Evolutionary conservation across 108 stramenopile species (phyloP).

Genomic region (Nannochloropsis salina): DNA sequence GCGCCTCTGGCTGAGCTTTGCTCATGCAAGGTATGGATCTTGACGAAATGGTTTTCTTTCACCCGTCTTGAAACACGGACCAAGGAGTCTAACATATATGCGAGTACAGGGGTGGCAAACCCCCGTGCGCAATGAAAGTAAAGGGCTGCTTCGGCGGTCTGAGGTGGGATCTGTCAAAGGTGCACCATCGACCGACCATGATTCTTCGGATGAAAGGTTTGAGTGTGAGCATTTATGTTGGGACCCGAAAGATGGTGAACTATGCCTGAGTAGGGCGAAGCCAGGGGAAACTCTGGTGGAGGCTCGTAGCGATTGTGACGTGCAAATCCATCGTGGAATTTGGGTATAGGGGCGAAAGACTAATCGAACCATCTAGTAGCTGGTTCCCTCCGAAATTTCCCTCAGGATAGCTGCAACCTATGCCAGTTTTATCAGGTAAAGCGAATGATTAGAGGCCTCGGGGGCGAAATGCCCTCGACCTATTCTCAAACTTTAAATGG

Average conservation of each 20-base stretch:
- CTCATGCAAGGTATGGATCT: slow-evolving; percentile 25
- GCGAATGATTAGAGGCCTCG: slow-evolving; percentile 94
- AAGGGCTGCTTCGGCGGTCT: slow-evolving; percentile 42
- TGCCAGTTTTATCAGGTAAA: slow-evolving; percentile 91
- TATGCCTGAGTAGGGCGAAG: slow-evolving; percentile 92
- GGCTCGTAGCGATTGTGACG: slow-evolving; percentile 87
- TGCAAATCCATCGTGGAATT: slow-evolving; percentile 86
- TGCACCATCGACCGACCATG: slow-evolving; percentile 81
- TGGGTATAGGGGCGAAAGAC: slow-evolving; percentile 97
- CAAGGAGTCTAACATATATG: slow-evolving; percentile 90
- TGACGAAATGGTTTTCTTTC: slow-evolving; percentile 76
- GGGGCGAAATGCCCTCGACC: slow-evolving; percentile 79
- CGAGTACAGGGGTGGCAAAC: slow-evolving; percentile 84
- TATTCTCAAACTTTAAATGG: slow-evolving; percentile 97
- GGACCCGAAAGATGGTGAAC: slow-evolving; percentile 95
- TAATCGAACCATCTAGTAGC: slow-evolving; percentile 94
- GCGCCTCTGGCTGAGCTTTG: neutral
- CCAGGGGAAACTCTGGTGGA: slow-evolving; percentile 93
- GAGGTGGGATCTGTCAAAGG: slow-evolving; percentile 33
- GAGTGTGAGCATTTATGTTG: slow-evolving; percentile 84
- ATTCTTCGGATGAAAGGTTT: slow-evolving; percentile 75
- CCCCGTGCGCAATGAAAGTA: slow-evolving; percentile 79
- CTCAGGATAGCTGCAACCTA: slow-evolving; percentile 76
- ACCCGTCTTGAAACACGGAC: slow-evolving; percentile 94
- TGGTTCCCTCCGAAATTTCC: slow-evolving; percentile 95